Base-by-base conservation (phyloP, 2,329 filamentous ascomycete genomes). In the Pseudogymnoascus sp. region DNA sequence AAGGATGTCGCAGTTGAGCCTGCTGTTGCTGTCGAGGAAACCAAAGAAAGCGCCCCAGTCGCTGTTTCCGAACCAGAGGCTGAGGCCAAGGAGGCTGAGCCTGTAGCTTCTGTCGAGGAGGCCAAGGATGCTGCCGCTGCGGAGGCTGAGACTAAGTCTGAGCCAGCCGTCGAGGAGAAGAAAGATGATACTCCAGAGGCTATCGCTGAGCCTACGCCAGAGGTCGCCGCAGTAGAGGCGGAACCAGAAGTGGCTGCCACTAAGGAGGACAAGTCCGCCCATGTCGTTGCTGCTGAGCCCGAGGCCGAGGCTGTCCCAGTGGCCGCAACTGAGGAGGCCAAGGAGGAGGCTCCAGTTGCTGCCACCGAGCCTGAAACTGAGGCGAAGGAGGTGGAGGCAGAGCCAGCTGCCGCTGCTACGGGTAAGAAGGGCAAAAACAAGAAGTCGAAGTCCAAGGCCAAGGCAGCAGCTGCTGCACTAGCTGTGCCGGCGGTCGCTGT, bases 381-480 rank as follows among this genome's bases (percentile, higher is more conserved):
- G 8, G n/a, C 10, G 0, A 19, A 56, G 29, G 59, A 11, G 2
- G 38, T 26, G 4, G 50, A 56, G n/a, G 50, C 50, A 13, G 50
- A 56, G 26, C 26, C 47, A 13, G 26, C 26, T 13, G n/a, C 26
- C 1, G 47, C 47, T 31, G 26, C 47, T 13, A 6, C 47, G 1
- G 38, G 40, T 6, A 53, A 56, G n/a, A 56, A 62, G 37, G 37
- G 42, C n/a, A 42, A 40, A 21, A 61, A 31, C 38, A 62, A 47
- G 38, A 62, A 44, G 11, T 40, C 40, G 5, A 62, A 62, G 44
- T 19, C 37, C 6, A 47, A 61, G 42, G 37, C 21, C 21, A 44
- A 42, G 29, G 35, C 16, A 14, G 24, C 24, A 7, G 29, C 16
- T 8, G 42, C 33, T 47, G 60, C 8, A 16, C 11, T 37, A 4